Evolutionary conservation across 495 filamentous ascomycete genomes (phyloP).

Genomic region (Evernia prunastri): DNA sequence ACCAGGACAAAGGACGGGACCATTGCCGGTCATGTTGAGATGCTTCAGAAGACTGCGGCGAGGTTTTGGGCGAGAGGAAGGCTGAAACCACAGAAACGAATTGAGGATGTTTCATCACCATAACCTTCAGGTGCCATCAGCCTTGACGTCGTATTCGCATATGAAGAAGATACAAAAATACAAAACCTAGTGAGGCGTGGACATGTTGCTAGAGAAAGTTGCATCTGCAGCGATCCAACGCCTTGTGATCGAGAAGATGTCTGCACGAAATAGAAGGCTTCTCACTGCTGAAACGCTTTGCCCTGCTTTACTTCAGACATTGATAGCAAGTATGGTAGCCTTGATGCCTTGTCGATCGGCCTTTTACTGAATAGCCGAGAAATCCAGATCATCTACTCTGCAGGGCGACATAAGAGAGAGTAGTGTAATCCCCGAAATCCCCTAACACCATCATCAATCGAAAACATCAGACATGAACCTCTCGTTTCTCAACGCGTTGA

Average conservation of each 20-base stretch:
- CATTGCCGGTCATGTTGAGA: neutral
- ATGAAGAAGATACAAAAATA: neutral
- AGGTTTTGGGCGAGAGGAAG: neutral
- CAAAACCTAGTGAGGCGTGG: neutral
- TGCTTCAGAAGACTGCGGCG: neutral
- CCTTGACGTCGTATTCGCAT: neutral
- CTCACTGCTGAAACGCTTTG: neutral
- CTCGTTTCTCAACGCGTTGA: slow-evolving; percentile 46
- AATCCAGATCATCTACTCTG: neutral
- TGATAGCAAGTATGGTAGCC: neutral
- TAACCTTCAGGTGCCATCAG: neutral
- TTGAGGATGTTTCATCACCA: neutral
- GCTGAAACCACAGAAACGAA: neutral
- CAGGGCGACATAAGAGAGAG: neutral
- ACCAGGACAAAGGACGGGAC: neutral
- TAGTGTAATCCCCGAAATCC: neutral
- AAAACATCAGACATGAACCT: slow-evolving; percentile 66
- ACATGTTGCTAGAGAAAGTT: neutral
- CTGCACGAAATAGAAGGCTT: neutral
- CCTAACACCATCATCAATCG: slow-evolving; percentile 33
- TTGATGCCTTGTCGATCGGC: neutral
- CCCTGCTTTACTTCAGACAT: neutral
- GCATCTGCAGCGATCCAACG: too few species aligned
- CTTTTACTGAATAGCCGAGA: neutral
- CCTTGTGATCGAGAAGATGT: neutral